These are phyloP conservation scores for Ambrosia hybrid DNA, from an alignment of 140 eudicot species.

Conservation along the genomic window DNA sequence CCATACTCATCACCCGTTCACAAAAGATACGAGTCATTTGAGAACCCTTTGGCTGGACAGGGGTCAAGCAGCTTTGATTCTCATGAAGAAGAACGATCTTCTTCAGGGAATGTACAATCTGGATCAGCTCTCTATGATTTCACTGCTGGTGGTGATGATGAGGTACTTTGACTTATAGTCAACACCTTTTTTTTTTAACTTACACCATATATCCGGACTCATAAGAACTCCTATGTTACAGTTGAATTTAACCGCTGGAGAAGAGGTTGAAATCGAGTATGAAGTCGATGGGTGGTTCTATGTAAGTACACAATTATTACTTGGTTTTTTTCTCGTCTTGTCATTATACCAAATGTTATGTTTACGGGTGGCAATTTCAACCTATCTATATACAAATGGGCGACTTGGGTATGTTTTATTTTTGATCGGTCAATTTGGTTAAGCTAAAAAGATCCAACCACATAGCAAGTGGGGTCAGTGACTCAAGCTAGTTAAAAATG, in stretches of 20 bases:
- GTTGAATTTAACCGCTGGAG: constrained; percentile 93
- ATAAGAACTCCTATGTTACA: constrained; percentile 27
- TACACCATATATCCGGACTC: background rate
- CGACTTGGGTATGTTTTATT: background rate
- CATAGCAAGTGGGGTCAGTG: background rate
- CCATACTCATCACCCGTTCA: constrained; percentile 81
- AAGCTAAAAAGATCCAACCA: background rate
- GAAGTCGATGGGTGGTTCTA: constrained; percentile 99
- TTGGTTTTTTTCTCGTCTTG: too few species aligned
- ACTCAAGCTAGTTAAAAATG: background rate
- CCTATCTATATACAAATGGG: background rate
- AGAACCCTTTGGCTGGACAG: constrained; percentile 79
- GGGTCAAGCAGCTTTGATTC: constrained; percentile 75
- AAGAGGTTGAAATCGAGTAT: constrained; percentile 85
- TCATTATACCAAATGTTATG: background rate
- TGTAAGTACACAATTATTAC: constrained; percentile 46
- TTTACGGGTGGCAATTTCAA: background rate
- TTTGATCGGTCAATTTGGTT: background rate
- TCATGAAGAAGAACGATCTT: constrained; percentile 64
- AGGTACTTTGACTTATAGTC: constrained; percentile 48
- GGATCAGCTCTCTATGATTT: constrained; percentile 97
- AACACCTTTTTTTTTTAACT: background rate
- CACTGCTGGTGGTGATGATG: constrained; percentile 99
- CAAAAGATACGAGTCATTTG: constrained; percentile 84
- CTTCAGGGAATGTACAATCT: constrained; percentile 60